These are phyloP conservation scores for Fonsecaea nubica DNA, from an alignment of 2,329 filamentous ascomycete genomes.

Conservation along the genomic window DNA sequence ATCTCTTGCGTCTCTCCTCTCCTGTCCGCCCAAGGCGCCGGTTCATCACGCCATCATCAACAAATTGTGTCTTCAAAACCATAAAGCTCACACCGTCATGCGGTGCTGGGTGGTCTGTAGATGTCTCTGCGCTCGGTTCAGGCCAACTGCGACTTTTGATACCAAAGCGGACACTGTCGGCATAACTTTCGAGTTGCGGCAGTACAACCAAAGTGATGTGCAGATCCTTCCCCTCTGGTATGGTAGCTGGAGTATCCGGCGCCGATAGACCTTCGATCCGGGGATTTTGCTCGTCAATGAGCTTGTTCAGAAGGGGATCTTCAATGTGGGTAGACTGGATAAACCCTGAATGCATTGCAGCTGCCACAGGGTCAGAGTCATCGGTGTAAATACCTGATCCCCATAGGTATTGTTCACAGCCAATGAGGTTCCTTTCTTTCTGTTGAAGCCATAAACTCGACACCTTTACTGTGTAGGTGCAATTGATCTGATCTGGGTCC, in stretches of 20 bases:
- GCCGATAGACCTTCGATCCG: constrained; percentile 56
- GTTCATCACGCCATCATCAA: constrained; percentile 68
- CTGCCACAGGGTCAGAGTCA: constrained; percentile 90
- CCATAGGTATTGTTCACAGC: constrained; percentile 80
- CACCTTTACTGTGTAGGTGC: constrained; percentile 86
- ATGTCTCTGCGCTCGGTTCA: constrained; percentile 23
- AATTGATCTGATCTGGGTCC: constrained; percentile 76
- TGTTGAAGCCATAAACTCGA: constrained; percentile 76
- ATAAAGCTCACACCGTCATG: constrained; percentile 92
- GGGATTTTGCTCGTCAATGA: constrained; percentile 56
- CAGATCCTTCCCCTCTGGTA: constrained; percentile 73
- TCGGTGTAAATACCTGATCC: constrained; percentile 95
- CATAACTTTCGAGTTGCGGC: constrained; percentile 78
- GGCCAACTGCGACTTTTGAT: constrained; percentile 79
- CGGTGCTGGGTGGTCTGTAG: constrained; percentile 57
- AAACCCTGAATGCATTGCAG: constrained; percentile 92
- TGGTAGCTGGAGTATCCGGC: constrained; percentile 52
- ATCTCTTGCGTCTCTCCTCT: constrained; percentile 57
- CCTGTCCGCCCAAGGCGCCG: constrained; percentile 55
- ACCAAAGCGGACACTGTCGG: constrained; percentile 76
- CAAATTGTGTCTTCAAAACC: constrained; percentile 81
- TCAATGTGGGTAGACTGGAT: constrained; percentile 90
- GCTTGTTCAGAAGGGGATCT: constrained; percentile 66
- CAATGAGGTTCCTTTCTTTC: constrained; percentile 80
- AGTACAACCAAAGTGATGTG: constrained; percentile 87